Conservation (phyloP, 352 stramenopile species). For the Pythium oligandrum region DNA sequence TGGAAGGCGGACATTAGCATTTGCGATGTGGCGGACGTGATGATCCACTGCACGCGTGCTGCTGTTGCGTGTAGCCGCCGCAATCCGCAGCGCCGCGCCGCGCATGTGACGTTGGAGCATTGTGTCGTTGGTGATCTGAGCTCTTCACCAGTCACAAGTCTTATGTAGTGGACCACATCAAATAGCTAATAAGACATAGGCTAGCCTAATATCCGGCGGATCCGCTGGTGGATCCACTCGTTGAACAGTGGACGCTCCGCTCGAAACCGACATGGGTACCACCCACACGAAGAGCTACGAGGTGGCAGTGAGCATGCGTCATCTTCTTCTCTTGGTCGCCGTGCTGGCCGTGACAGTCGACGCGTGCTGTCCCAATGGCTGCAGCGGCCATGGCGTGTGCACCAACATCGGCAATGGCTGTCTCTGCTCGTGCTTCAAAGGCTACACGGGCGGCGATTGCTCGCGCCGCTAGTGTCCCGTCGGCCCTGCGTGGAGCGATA, state of each 20-base stretch:
- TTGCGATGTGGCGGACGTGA: too few species aligned
- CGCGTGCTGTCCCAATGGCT: slow-evolving; percentile 58
- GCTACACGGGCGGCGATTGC: slow-evolving; percentile 89
- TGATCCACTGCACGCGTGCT: too few species aligned
- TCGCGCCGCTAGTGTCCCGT: slow-evolving; percentile 58
- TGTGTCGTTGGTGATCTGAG: background rate
- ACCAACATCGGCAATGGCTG: slow-evolving; percentile 58
- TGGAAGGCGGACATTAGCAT: too few species aligned
- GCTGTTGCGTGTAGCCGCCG: too few species aligned
- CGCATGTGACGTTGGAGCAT: background rate
- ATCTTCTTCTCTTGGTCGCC: background rate
- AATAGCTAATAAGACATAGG: background rate
- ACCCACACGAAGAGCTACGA: too few species aligned
- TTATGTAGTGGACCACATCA: slow-evolving; percentile 10
- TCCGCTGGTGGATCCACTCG: too few species aligned
- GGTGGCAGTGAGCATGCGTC: too few species aligned
- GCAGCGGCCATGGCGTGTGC: slow-evolving; percentile 60
- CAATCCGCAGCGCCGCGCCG: too few species aligned
- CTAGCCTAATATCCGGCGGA: too few species aligned
- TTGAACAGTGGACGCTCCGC: too few species aligned
- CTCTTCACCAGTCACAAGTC: background rate
- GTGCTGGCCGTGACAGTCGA: slow-evolving; percentile 6
- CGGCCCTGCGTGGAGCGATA: slow-evolving; percentile 53
- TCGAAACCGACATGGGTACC: too few species aligned
- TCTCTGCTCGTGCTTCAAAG: slow-evolving; percentile 77